Conservation (phyloP, 306 rosid species). For the Castanea sativa region DNA sequence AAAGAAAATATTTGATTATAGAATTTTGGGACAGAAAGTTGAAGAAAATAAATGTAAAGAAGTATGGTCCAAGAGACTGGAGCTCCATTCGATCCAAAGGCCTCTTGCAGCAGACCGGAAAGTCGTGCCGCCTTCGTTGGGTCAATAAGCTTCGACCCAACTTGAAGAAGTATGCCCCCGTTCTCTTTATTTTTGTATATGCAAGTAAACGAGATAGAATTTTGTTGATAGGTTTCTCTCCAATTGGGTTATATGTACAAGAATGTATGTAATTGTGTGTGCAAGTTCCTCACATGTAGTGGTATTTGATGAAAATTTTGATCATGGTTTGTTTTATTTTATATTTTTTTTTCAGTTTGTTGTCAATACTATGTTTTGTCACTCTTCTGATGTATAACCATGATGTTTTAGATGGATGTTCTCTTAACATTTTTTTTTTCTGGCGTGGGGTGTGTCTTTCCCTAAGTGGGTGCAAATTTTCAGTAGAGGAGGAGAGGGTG, state of each 20-base stretch:
- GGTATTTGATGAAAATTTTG: slow-evolving; percentile 5
- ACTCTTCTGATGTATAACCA: not conserved
- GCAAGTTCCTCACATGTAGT: not conserved
- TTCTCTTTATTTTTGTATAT: too few species aligned
- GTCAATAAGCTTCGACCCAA: slow-evolving; percentile 91
- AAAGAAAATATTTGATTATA: too few species aligned
- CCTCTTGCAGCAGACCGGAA: slow-evolving; percentile 80
- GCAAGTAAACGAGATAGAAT: too few species aligned
- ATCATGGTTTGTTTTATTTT: not conserved
- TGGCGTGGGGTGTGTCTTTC: slow-evolving; percentile 1
- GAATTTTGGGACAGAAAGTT: too few species aligned
- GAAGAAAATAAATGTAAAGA: slow-evolving; percentile 37
- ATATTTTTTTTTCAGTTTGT: not conserved
- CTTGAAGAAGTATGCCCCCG: slow-evolving; percentile 59
- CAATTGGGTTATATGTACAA: not conserved
- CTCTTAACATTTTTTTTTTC: not conserved
- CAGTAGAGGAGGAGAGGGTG: slow-evolving; percentile 77
- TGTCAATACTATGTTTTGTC: not conserved
- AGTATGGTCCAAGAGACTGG: slow-evolving; percentile 87
- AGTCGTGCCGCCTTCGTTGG: slow-evolving; percentile 97
- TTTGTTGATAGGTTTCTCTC: not conserved
- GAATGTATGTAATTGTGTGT: not conserved
- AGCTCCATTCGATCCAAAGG: slow-evolving; percentile 99
- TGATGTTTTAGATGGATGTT: not conserved
- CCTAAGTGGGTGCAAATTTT: slow-evolving; percentile 81